A percentile compares a stretch with the other conserved stretches of the same genome.
These are phyloP conservation scores for Westerdykella sp. DNA, from an alignment of 2,329 filamentous ascomycete genomes.

Conservation along the genomic window DNA sequence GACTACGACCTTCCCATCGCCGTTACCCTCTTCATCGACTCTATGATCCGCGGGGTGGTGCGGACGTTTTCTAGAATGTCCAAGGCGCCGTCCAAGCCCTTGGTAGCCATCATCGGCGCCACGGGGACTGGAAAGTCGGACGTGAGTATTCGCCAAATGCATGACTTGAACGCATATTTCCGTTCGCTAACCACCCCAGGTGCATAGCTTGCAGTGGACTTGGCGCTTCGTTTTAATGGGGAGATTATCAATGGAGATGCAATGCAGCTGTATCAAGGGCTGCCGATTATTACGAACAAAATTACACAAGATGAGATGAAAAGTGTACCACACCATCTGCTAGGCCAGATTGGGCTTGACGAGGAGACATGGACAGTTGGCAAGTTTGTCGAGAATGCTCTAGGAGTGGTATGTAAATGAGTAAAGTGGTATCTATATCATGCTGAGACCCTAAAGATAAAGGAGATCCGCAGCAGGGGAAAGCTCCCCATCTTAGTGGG, in stretches of 20 bases:
- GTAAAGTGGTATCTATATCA: neutral
- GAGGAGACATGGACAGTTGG: conserved; percentile 80
- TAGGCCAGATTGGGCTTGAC: conserved; percentile 69
- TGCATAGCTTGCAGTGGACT: conserved; percentile 73
- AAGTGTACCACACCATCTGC: conserved; percentile 79
- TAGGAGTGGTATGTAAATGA: conserved; percentile 41
- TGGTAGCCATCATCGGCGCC: conserved; percentile 79
- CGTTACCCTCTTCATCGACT: neutral
- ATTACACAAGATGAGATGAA: conserved; percentile 68
- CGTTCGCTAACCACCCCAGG: conserved; percentile 34
- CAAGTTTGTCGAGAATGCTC: conserved; percentile 65
- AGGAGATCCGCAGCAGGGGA: conserved; percentile 70
- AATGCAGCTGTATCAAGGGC: conserved; percentile 90
- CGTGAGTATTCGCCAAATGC: conserved; percentile 44
- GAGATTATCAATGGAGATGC: conserved; percentile 97
- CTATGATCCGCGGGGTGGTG: neutral
- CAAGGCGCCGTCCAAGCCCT: conserved; percentile 41
- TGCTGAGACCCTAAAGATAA: conserved; percentile 46
- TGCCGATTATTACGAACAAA: conserved; percentile 95
- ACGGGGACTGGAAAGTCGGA: conserved; percentile 93
- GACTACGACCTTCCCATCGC: neutral
- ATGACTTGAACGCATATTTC: neutral
- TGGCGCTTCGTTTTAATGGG: conserved; percentile 77
- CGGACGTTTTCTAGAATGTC: conserved; percentile 17
- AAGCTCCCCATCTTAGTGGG: conserved; percentile 86